phyloP scores from a whole-genome alignment of 2,329 filamentous ascomycete genomes.

The Dactylonectria estremocensis region DNA sequence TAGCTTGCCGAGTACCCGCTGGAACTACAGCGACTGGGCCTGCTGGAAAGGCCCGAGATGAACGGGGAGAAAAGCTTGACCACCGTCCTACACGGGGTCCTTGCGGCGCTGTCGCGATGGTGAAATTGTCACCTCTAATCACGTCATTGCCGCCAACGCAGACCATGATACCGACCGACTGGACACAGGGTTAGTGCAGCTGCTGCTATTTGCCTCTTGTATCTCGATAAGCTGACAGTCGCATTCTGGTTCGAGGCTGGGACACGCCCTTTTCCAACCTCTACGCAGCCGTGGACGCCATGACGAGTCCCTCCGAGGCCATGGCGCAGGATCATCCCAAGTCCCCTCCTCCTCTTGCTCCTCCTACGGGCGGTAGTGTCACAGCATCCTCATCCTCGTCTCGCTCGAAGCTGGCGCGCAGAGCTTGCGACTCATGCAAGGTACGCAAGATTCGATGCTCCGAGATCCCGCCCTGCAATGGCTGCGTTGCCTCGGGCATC shows the following conservation, averaged over 20 bases:
- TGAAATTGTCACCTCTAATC: slow-evolving; percentile 40
- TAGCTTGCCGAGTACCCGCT: background rate
- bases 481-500: slow-evolving; percentile 61
- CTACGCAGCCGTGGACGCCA: slow-evolving; percentile 18
- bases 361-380: slow-evolving; percentile 36
- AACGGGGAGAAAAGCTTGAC: background rate
- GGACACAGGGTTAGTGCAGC: slow-evolving; percentile 24
- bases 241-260: slow-evolving; percentile 18
- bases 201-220: slow-evolving; percentile 24
- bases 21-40: background rate
- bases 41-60: background rate
- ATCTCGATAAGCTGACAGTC: slow-evolving; percentile 27
- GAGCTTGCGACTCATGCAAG: slow-evolving; percentile 68
- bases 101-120: slow-evolving; percentile 11
- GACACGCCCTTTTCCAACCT: slow-evolving; percentile 28
- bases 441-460: slow-evolving; percentile 68
- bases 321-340: slow-evolving; percentile 20
- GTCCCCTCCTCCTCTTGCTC: slow-evolving; percentile 17
- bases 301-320: slow-evolving; percentile 23
- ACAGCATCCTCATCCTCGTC: slow-evolving; percentile 13
- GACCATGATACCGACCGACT: slow-evolving; percentile 25
- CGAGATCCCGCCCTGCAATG: slow-evolving; percentile 62
- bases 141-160: slow-evolving; percentile 40
- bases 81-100: slow-evolving; percentile 22
- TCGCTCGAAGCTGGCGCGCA: slow-evolving; percentile 43